phyloP scores from a whole-genome alignment of 768 basidiomycete genomes.

The Suillus bovinus region DNA sequence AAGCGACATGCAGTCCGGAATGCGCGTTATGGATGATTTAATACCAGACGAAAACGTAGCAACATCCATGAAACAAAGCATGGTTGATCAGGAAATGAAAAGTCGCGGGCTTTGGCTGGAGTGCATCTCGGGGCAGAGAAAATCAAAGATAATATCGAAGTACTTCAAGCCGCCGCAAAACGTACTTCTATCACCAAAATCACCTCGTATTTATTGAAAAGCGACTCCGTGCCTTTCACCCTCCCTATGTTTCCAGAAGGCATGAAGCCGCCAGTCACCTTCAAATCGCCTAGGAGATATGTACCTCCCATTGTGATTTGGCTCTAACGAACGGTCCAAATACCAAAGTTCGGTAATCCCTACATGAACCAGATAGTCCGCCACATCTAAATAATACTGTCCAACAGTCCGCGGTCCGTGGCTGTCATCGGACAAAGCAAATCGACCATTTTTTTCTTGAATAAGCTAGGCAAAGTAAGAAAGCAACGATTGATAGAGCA shows the following conservation, averaged over 20 bases:
- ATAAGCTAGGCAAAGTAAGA: conserved; percentile 56
- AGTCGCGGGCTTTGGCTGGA: neutral
- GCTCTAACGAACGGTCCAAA: conserved; percentile 41
- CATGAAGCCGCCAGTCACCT: conserved; percentile 58
- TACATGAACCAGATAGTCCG: conserved; percentile 61
- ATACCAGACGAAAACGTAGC: neutral
- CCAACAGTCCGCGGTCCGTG: conserved; percentile 90
- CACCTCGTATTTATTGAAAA: conserved; percentile 1
- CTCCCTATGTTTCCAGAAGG: conserved; percentile 50
- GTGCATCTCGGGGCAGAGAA: neutral
- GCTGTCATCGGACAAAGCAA: conserved; percentile 93
- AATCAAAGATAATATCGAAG: neutral
- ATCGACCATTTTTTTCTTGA: conserved; percentile 62
- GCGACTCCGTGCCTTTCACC: conserved; percentile 4
- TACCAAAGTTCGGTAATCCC: conserved; percentile 69
- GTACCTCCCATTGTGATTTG: conserved; percentile 49
- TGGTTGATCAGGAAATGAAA: neutral
- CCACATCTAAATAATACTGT: conserved; percentile 72
- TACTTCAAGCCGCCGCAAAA: conserved; percentile 2
- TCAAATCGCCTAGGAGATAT: conserved; percentile 45
- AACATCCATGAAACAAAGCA: neutral
- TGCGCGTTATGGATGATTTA: neutral
- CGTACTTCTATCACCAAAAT: neutral
- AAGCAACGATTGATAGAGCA: conserved; percentile 6
- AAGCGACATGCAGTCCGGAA: conserved; percentile 5